Evolutionary conservation across 441 rosid genomes (phyloP), one percentile per base, ranked within the genome.

Genomic region (Erodium chrysanthum): DNA sequence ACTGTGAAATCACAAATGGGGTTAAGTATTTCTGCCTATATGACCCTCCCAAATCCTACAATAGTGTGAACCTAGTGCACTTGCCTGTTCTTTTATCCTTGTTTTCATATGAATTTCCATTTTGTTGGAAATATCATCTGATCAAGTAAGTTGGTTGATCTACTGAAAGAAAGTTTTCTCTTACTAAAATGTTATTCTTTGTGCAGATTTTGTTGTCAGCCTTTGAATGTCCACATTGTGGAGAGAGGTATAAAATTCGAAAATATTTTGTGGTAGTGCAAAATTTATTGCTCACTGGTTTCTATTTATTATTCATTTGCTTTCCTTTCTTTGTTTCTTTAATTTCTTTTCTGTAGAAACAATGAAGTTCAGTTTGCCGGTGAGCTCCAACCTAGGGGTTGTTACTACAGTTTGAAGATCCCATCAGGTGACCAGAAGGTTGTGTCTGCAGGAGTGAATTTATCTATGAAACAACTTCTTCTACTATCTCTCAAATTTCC

Each of bases 301-400:
- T 29, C n/a, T 21, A 21, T 14, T 37, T 67, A 8, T 73, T 35
- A 62, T 71, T 66, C 15, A 0, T 59, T 14, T 6, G 1, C 29
- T 4, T 4, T 5, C 6, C 2, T 27, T 27, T 25, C n/a, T 11
- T 68, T 59, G 23, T 46, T 37, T 54, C 22, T 17, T 54, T 54
- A 54, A 54, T 54, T 18, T 20, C 60, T 64, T 25, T 65, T 15
- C n/a, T 67, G 5, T 5, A 89, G 98, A 86, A 93, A 93, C 76
- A 91, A 91, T 81, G 95, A 93, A 80, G 96, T 91, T 75, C 97
- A 93, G 81, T 93, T 91, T 80, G 98, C 96, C 0, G 97, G 97
- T 14, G 96, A 90, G 84, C 84, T 92, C 73, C 96, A 90, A 80
- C 82, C 88, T 3, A 79, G 81, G 22, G 96, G 96, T 21, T 86